Base-by-base conservation (phyloP, 495 filamentous ascomycete genomes). In the Delitschia confertaspora region DNA sequence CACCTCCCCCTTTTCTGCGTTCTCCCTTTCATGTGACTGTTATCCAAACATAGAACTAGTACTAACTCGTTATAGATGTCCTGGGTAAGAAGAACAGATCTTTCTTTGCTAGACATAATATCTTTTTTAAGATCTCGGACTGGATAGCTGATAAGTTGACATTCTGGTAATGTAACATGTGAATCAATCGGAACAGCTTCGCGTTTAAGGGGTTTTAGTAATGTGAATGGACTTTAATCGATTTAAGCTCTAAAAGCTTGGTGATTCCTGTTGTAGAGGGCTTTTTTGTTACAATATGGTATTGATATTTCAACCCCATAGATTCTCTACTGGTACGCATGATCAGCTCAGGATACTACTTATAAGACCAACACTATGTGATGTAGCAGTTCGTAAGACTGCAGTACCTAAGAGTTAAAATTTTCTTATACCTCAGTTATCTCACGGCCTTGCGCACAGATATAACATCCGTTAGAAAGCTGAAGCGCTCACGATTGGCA, bases 31-130 rank as follows among this genome's bases (percentile, higher is more conserved):
- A 23, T n/a, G 10, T 3, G 7, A 0, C 22, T 19, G 33, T 11
- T 29, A 24, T n/a, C 31, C 18, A 20, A 11, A 30, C 14, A 38
- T 11, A 17, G 25, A 22, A 9, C 26, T 39, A 23, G 2, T 30
- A 30, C 30, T 55, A 27, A 41, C 30, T 51, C 40, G 23, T n/a
- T 35, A 9, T 50, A 91, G 85, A 91, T 65, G 64, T 93, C 23
- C 80, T 83, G 37, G 86, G 86, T 5, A 93, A 93, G 64, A 70
- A 73, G 49, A 82, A 85, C 42, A 71, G 86, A 26, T 72, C 68
- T 13, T 83, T 83, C 59, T 83, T 81, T 57, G 65, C 75, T 37
- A 72, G 81, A 14, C 69, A 89, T 57, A 78, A 91, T 62, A 64
- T 89, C 13, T 64, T 89, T 16, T 64, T 91, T 24, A 73, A 73